Evolutionary conservation across 2,329 filamentous ascomycete genomes (phyloP), one percentile per base, ranked within the genome.

Genomic region (Colletotrichum orbiculare): DNA sequence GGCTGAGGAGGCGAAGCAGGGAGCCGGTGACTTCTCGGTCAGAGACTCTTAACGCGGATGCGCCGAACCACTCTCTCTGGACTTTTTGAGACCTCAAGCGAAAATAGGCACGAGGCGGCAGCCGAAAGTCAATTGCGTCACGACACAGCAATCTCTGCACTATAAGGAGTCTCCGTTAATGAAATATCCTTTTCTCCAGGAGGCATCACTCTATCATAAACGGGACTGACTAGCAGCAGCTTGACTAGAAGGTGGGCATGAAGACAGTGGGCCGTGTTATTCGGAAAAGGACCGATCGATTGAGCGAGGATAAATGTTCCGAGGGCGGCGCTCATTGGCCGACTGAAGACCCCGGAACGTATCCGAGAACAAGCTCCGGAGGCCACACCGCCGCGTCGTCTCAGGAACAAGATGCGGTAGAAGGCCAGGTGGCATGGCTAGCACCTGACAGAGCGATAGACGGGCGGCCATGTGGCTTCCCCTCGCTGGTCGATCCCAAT

Each of bases 281-380:
- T 62, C 58, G 52, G 62, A 65, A 38, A 65, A 65, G 47, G 62
- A 12, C 62, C 62, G 62, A 65, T 65, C 52, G 52, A 48, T 65
- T 65, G 58, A 65, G 62, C 62, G 62, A 65, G 47, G 35, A 35
- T 37, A 56, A 65, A 62, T 52, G 25, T 62, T 65, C 58, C 62
- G 50, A 60, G 25, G 57, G 3, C 38, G 25, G 35, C 52, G 11
- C 38, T 48, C 33, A 65, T 65, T 65, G 62, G 62, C 37, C 53
- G 33, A 41, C 25, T 25, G 17, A 15, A 42, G 41, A 48, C 35
- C 46, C 62, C 53, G 58, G 58, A 57, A 57, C 42, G 41, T 56
- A 47, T 34, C 62, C 58, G 52, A 65, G 46, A 61, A 65, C 39
- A 61, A 47, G 62, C 41, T 62, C 46, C 25, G 12, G 17, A 15